Base-by-base conservation (phyloP, 805 yeast species). In the Candida nanaspora region DNA sequence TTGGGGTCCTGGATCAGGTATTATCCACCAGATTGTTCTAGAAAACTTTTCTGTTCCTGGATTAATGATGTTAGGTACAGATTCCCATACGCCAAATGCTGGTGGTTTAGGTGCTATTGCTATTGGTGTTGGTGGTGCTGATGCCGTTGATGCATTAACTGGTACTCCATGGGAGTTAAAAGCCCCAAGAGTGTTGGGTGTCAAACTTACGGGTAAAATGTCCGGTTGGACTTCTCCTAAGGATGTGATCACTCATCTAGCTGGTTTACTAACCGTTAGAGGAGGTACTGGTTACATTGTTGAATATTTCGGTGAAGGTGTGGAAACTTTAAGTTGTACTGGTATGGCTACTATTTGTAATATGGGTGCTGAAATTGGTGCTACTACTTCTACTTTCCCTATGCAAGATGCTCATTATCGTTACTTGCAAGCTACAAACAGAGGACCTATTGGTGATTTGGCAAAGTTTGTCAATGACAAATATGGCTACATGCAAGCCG, bases 281-380 rank as follows among this genome's bases (percentile, higher is more conserved):
- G 98, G 98, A 72, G 98, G 98, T 69, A 89, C 98, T 42, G 98
- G 98, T 66, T 79, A 79, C 62, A 88, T 89, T 61, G 94, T 91
- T 51, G 98, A 89, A 72, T 89, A 89, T 74, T 89, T 82, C 59
- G 98, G 98, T 65, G 88, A 82, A 41, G 98, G 98, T 76, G 89
- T 89, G 42, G 78, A 83, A 57, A 76, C 91, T 44, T 82, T 89
- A 66, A 85, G 95, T 38, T 87, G 96, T 69, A 91, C 98, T 39
- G 98, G 98, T 77, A 89, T 89, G 98, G 98, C 94, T 63, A 89
- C 98, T 56, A 89, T 89, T 70, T 89, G 98, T 78, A 89, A 89
- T 69, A 89, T 89, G 98, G 98, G 98, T 75, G 98, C 98, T 52
- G 98, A 89, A 71, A 88, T 89, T 54, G 98, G 98, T 71, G 97